A percentile compares a stretch with the other conserved stretches of the same genome.
Conservation (phyloP, 2,329 filamentous ascomycete genomes). For the Fusarium haematococcum region DNA sequence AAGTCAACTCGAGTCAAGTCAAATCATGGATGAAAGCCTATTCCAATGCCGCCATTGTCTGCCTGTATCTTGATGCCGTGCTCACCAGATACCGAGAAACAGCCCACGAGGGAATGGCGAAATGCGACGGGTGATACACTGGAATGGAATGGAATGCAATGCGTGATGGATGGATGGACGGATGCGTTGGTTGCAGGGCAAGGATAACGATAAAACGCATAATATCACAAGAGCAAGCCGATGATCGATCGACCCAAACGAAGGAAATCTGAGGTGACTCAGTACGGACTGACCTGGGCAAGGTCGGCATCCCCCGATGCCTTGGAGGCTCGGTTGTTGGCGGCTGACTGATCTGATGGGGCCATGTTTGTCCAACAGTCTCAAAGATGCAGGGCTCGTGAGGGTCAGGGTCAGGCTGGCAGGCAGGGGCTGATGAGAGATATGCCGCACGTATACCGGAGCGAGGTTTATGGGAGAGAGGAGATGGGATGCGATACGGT, state of each 20-base stretch:
- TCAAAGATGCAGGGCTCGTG: background rate
- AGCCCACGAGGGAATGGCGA: background rate
- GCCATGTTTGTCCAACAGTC: constrained; percentile 16
- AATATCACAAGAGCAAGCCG: background rate
- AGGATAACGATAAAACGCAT: background rate
- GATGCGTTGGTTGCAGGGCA: background rate
- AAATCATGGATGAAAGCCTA: background rate
- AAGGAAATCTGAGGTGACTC: background rate
- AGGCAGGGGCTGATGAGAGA: background rate
- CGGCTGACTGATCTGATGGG: constrained; percentile 22
- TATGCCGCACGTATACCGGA: background rate
- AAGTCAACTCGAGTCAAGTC: background rate
- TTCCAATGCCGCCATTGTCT: background rate
- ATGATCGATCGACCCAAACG: background rate
- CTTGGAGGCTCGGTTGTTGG: constrained; percentile 26
- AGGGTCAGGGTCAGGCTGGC: background rate
- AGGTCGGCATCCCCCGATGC: constrained; percentile 41
- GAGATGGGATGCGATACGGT: background rate
- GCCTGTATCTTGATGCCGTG: background rate
- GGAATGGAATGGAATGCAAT: background rate
- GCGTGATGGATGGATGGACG: background rate
- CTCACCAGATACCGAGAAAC: background rate
- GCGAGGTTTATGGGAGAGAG: background rate
- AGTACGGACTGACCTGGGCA: constrained; percentile 39
- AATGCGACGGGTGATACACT: constrained; percentile 2